Evolutionary conservation across 176 grass and related monocot genomes (phyloP), one percentile per base, ranked within the genome.

Genomic region (Zea mays): DNA sequence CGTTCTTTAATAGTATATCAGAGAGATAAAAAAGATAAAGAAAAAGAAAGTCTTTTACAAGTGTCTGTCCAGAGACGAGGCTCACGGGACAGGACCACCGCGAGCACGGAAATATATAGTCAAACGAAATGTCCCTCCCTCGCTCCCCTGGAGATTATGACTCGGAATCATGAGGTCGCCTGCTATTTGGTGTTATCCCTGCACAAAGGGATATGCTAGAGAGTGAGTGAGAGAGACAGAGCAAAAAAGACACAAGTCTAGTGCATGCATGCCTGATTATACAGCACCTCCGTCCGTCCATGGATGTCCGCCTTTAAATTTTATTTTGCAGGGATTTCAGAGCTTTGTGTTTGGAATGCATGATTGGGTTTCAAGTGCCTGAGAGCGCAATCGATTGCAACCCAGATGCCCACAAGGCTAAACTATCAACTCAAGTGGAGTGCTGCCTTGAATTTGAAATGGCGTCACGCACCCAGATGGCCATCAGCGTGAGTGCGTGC

Each of bases 131-230:
- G 57, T 27, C 19, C 48, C 43, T 67, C 75, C 20, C 69, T 27
- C 19, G 40, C 43, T 67, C 75, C 20, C 69, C 75, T 40, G 69
- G 75, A 52, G 86, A 88, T 83, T 56, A 83, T 83, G 63, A 62
- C 21, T 1, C 5, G 69, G 80, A 79, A 84, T 88, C 68, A 83
- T 88, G 59, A 63, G 69, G 80, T 56, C 62, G 20, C 80, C 44
- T 58, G 5, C 16, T n/a, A 68, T 74, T 83, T 10, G 74, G 83
- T 72, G 61, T 68, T 73, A 55, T 83, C 80, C 37, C 74, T 14
- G 74, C 62, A 27, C 3, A 86, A 0, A 0, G 37, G 51, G 62
- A 82, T 66, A 6, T 11, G n/a, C 7, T 56, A 7, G 51, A 0
- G 27, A 27, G 27, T 27, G 27, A 27, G 27, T 27, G 27, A 27